phyloP scores from a whole-genome alignment of 2,329 filamentous ascomycete genomes.

The Stachybotrys chartarum region DNA sequence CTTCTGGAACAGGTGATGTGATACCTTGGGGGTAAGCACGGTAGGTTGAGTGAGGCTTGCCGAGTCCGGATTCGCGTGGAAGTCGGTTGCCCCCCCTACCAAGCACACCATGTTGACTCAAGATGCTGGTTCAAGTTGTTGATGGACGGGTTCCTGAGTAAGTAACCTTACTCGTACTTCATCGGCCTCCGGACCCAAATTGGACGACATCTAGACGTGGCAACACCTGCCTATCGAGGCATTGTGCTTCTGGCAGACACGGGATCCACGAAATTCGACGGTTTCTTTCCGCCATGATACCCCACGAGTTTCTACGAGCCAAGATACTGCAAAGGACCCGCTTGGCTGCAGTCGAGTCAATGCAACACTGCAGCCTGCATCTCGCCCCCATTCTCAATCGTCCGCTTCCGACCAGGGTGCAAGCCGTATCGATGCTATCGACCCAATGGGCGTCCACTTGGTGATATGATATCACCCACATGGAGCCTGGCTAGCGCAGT shows the following conservation, averaged over 20 bases:
- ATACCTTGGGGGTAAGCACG: too few relatives aligned
- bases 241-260: background rate
- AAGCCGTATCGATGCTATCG: background rate
- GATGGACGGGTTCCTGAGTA: too few relatives aligned
- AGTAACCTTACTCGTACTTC: too few relatives aligned
- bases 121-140: too few relatives aligned
- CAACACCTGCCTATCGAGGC: background rate
- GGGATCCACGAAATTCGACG: background rate
- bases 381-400: background rate
- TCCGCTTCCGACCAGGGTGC: background rate
- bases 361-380: background rate
- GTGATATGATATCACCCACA: background rate
- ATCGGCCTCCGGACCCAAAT: too few relatives aligned
- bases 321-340: background rate
- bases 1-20: too few relatives aligned
- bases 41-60: too few relatives aligned
- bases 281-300: background rate
- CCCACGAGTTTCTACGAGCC: background rate
- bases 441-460: background rate
- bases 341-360: background rate
- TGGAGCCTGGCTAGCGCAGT: background rate
- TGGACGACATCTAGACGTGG: background rate
- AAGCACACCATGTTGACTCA: too few relatives aligned
- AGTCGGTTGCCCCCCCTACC: too few relatives aligned
- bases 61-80: too few relatives aligned